Conservation (phyloP, 108 stramenopile species). For the Discostella stelligeroides region DNA sequence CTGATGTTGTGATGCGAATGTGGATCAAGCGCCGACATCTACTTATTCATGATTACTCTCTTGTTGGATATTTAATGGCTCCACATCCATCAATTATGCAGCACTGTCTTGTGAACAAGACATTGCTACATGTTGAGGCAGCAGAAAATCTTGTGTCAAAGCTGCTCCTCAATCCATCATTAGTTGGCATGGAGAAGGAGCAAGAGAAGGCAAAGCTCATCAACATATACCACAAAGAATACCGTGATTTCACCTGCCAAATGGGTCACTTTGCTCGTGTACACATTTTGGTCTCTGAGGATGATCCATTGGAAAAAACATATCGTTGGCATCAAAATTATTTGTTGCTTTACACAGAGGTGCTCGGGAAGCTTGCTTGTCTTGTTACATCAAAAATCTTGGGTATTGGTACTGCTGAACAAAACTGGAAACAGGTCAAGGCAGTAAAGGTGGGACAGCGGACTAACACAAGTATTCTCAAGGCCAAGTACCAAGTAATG, state of each 20-base stretch:
- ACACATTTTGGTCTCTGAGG: not conserved
- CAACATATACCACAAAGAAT: not conserved
- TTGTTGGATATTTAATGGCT: conserved; percentile 1
- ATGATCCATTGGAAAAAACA: not conserved
- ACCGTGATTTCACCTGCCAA: conserved; percentile 3
- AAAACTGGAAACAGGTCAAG: too few species aligned
- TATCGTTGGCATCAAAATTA: not conserved
- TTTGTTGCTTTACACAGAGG: too few species aligned
- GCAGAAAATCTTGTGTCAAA: not conserved
- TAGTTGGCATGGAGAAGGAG: not conserved
- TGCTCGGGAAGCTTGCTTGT: too few species aligned
- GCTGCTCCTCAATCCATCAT: not conserved
- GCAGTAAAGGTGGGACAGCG: too few species aligned
- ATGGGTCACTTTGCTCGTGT: conserved; percentile 5
- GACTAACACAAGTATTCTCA: conserved; percentile 5
- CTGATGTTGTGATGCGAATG: too few species aligned
- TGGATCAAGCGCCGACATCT: too few species aligned
- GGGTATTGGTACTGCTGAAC: too few species aligned
- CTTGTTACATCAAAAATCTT: too few species aligned
- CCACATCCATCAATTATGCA: conserved; percentile 1
- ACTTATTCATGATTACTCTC: too few species aligned
- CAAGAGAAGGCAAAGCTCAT: not conserved
- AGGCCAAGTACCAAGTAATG: conserved; percentile 5
- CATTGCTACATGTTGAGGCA: not conserved
- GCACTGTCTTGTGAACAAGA: not conserved